Base-by-base conservation (phyloP, 192 early-diverging fungal species). In the Entomortierella beljakovae region DNA sequence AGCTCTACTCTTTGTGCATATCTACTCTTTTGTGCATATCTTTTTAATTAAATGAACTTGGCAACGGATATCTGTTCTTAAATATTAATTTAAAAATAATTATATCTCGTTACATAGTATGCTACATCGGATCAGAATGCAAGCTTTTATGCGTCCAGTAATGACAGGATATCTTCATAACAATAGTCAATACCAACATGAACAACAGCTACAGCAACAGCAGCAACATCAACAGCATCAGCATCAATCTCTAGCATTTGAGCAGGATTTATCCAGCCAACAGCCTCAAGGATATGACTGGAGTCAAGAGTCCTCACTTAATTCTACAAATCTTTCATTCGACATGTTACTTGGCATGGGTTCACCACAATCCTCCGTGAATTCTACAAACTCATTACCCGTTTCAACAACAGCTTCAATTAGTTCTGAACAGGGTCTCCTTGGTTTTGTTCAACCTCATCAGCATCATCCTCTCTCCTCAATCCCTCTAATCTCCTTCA, bases 61-160 rank as follows among this genome's bases (percentile, higher is more conserved):
- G 10, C 34, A 4, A n/a, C n/a, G n/a, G n/a, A n/a, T n/a, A n/a
- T n/a, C n/a, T n/a, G n/a, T n/a, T n/a, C n/a, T n/a, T n/a, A n/a
- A n/a, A n/a, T n/a, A n/a, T n/a, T n/a, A n/a, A n/a, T n/a, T n/a
- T n/a, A n/a, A n/a, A n/a, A n/a, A n/a, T n/a, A n/a, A n/a, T n/a
- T n/a, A n/a, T n/a, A n/a, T n/a, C 13, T 23, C 10, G 26, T 9
- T n/a, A n/a, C 25, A 64, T 42, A 72, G 70, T 29, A 72, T 72
- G 70, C 62, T 72, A 23, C 70, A 72, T 64, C 33, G 62, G 56
- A 64, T 72, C 62, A 64, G 70, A 34, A 64, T 72, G 55, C 70
- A 72, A 56, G 43, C 62, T 15, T 72, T 72, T 48, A n/a, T 71
- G 69, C 69, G 69, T 23, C 69, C 69, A 23, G 60, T 63, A 29